Evolutionary conservation across 106 monocot species (phyloP), one percentile per base, ranked within the genome.

Genomic region (Amphibolis antarctica): DNA sequence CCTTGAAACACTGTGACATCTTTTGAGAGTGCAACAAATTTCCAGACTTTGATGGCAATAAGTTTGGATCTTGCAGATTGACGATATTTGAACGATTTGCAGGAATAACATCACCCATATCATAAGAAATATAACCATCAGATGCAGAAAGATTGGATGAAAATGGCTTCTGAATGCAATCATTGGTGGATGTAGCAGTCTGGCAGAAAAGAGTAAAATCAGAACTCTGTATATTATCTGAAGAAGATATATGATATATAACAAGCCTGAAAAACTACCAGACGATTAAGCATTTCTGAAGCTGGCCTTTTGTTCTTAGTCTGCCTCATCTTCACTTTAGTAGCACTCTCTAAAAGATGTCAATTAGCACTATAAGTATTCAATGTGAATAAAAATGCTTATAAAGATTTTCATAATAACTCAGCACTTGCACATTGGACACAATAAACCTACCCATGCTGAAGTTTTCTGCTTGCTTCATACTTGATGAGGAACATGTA

Each of bases 71-170:
- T n/a, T 74, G 55, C 57, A 70, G 69, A 44, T 28, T 59, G 43
- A 74, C 76, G 69, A 85, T 68, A 56, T 46, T 73, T 74, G 90
- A 84, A 30, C 84, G 77, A 69, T 90, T 96, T 26, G 90, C 90
- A 49, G 96, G 84, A 69, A 78, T 42, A 43, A 86, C 74, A 19
- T 71, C 56, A 23, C 21, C 75, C 42, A 86, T 45, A 30, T 68
- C 58, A 65, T 49, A 26, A 67, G 14, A 31, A 46, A 28, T 57
- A 44, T 58, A 69, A 23, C 44, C 46, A 66, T 44, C 70, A n/a
- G 55, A 17, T 44, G 59, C 72, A 69, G 63, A 23, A 66, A 65
- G 24, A 43, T 21, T 36, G 42, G 75, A 69, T 56, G 66, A 56
- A 10, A 54, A 14, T 57, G 66, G 66, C 27, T 77, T 75, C 26